Percentiles rank a stretch among this genome's conserved stretches.
Conservation (phyloP, 2,329 filamentous ascomycete genomes). For the Trichoderma sp. region DNA sequence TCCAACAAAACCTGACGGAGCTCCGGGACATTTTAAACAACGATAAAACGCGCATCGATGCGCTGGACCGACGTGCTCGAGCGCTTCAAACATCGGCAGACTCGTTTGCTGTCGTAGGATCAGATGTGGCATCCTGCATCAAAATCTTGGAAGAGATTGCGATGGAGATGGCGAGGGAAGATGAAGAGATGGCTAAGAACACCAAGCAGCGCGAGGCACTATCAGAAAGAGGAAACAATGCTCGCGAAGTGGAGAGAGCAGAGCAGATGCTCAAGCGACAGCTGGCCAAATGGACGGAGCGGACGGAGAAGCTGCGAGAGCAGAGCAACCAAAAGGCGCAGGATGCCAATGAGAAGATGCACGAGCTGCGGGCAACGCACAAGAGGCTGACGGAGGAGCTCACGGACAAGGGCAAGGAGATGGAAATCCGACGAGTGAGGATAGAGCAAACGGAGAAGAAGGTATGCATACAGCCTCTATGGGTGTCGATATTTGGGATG, state of each 20-base stretch:
- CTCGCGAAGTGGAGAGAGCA: constrained; percentile 85
- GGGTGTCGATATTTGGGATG: not conserved
- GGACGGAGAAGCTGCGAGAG: constrained; percentile 78
- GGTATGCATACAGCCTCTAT: constrained; percentile 47
- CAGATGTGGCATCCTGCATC: constrained; percentile 83
- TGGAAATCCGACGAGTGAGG: constrained; percentile 85
- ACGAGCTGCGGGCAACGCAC: constrained; percentile 78
- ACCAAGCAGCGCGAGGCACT: constrained; percentile 81
- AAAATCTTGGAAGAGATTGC: constrained; percentile 86
- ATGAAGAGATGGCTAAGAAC: constrained; percentile 81
- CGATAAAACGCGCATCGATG: constrained; percentile 83
- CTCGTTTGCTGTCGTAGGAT: constrained; percentile 78
- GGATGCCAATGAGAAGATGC: constrained; percentile 83
- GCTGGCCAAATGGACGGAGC: constrained; percentile 78
- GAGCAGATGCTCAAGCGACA: constrained; percentile 82
- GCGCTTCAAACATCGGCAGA: constrained; percentile 90
- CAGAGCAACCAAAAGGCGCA: constrained; percentile 79
- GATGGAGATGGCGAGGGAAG: constrained; percentile 81
- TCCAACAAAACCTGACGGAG: constrained; percentile 80
- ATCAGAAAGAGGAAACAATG: constrained; percentile 82
- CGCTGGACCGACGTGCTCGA: constrained; percentile 80
- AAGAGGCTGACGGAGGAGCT: constrained; percentile 79
- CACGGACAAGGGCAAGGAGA: constrained; percentile 81
- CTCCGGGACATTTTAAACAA: constrained; percentile 72
- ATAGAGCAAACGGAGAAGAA: constrained; percentile 99